Evolutionary conservation across 2,329 filamentous ascomycete species (phyloP), one percentile per base, ranked within the genome.

Genomic region (Ceratocystis eucalypticola): DNA sequence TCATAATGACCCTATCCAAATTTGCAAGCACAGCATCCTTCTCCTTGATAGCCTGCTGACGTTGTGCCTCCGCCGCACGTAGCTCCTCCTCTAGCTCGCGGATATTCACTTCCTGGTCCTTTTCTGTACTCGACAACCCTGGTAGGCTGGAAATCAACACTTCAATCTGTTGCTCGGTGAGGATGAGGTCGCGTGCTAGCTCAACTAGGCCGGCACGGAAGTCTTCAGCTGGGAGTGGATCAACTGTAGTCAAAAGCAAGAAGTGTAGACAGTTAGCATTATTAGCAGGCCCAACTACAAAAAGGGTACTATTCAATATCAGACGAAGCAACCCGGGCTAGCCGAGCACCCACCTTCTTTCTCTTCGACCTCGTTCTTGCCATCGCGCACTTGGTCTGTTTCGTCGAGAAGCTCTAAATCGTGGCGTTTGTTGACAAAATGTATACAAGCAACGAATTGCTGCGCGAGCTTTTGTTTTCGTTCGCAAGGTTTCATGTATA

Each of bases 81-180:
- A 88, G 76, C 70, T 88, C 85, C 69, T 84, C 82, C 71, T 88
- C 85, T 25, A 88, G 74, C 68, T 85, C 84, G 70, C 78, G 80
- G 67, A 88, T 85, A 67, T 83, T 82, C 70, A 82, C 80, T 72
- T 88, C 82, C 75, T 95, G 90, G 72, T 91, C 87, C 69, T 82
- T 80, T 74, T 93, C 88, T 72, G 87, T 93, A 69, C 86, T 89
- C 57, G 90, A 87, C 25, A 94, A 78, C 0, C 90, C 90, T 0
- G 90, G 90, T 1, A 95, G 79, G 25, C 82, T 83, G 17, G 85
- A 87, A 67, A 93, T 88, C 61, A 94, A 77, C 57, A 84, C 80
- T 74, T 94, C 89, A 69, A 94, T 91, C 76, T 93, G 88, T 76
- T 92, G 88, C 71, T 91, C 87, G 72, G 92, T 91, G 67, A 88